Evolutionary conservation across 306 rosid species (phyloP).

Genomic region (Chamaecrista fasciculata): DNA sequence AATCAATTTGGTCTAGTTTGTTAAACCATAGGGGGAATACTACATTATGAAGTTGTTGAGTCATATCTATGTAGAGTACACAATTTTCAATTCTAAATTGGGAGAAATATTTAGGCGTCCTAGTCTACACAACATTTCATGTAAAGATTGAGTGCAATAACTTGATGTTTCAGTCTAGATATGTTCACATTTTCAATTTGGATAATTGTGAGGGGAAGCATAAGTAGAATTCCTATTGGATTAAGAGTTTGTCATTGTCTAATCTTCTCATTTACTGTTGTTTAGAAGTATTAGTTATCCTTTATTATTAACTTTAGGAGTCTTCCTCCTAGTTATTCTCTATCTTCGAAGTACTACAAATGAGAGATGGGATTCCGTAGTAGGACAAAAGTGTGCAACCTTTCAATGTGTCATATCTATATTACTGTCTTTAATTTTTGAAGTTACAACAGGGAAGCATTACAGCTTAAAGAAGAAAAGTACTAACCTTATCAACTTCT

Average conservation of each 20-base stretch:
- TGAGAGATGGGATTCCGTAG: neutral
- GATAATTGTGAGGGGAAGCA: too few species aligned
- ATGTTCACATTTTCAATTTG: too few species aligned
- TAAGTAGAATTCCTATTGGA: neutral
- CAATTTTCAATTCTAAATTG: too few species aligned
- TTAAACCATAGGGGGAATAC: too few species aligned
- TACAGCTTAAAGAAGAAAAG: conserved; percentile 21
- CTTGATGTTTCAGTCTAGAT: too few species aligned
- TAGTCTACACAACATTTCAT: too few species aligned
- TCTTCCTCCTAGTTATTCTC: neutral
- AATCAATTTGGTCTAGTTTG: too few species aligned
- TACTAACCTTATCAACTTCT: conserved; percentile 85
- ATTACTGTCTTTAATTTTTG: neutral
- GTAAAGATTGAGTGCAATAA: too few species aligned
- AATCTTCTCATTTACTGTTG: neutral
- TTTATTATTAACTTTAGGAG: neutral
- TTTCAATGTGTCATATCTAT: neutral
- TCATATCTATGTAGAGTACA: too few species aligned
- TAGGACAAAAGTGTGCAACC: neutral
- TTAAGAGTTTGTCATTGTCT: neutral
- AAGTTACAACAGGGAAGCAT: neutral
- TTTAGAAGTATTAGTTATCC: neutral
- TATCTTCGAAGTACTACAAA: neutral
- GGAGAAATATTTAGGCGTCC: too few species aligned
- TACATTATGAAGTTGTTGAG: too few species aligned